Evolutionary conservation across 2,329 filamentous ascomycete species (phyloP).

Genomic region (Colletotrichum caudatum): DNA sequence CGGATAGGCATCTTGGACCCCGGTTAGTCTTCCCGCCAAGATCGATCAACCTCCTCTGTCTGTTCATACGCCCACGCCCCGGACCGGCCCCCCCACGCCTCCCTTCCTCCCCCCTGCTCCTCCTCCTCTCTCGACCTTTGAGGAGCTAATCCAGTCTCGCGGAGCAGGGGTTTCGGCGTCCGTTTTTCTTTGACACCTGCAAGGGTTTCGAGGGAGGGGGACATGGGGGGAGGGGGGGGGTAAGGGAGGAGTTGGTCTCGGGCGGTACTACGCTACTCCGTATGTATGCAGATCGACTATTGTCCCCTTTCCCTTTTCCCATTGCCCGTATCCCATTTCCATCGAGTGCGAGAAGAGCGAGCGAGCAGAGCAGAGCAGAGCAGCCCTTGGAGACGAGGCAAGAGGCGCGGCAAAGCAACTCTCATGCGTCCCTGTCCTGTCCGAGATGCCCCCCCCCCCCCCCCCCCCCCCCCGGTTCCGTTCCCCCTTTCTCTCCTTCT

Average conservation of each 20-base stretch:
- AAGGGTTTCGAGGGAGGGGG: neutral
- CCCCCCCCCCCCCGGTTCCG: too few species aligned
- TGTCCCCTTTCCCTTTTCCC: neutral
- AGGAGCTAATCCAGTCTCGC: neutral
- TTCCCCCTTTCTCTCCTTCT: too few species aligned
- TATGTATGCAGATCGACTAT: too few species aligned
- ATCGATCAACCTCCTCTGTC: neutral
- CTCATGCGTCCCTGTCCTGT: neutral
- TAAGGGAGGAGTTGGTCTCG: too few species aligned
- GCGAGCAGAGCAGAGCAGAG: too few species aligned
- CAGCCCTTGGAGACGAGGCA: constrained; percentile 1
- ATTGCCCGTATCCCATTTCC: too few species aligned
- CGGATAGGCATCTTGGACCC: too few species aligned
- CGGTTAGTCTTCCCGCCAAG: neutral
- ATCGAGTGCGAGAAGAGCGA: neutral
- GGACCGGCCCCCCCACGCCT: too few species aligned
- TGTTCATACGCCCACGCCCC: neutral
- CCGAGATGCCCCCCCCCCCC: too few species aligned
- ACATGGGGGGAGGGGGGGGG: neutral
- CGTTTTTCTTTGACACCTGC: constrained; percentile 14
- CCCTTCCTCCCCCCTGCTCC: neutral
- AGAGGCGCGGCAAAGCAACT: constrained; percentile 6
- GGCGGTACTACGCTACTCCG: too few species aligned
- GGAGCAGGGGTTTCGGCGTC: neutral
- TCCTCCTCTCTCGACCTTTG: neutral